Evolutionary conservation across 768 basidiomycete species (phyloP), one percentile per base, ranked within the genome.

Genomic region (Cyathus striatus): DNA sequence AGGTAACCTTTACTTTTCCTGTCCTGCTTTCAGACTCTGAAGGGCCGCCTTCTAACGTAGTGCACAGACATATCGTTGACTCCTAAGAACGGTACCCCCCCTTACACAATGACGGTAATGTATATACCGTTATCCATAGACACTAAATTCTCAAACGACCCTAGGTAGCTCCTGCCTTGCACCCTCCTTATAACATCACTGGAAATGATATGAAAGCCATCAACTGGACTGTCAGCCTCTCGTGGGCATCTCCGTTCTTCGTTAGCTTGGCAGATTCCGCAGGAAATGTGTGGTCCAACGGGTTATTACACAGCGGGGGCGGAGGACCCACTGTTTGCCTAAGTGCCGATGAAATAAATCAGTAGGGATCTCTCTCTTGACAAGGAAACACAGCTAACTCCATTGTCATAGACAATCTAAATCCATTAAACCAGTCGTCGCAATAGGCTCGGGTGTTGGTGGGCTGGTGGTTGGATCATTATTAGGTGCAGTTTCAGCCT

Each of bases 181-280:
- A 80, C 48, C 78, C 81, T 9, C 80, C 80, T 3, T 70, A 68
- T 32, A 81, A 81, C 50, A 70, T 80, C 43, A 77, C 78, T 0
- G 69, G 69, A 1, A 43, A 60, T 5, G 59, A 59, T n/a, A 61
- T 52, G 49, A 61, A 55, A 6, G 48, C 70, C 6, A 66, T 79
- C 21, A 79, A 78, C 42, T 83, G 79, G 79, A 82, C 78, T 1
- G 75, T 81, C 14, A 63, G 60, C 43, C 53, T 73, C 23, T 70
- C 73, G 14, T 78, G 73, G 66, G 73, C 71, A 1, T 66, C 68
- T 1, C 71, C 73, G 0, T 83, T 82, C 51, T 83, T 75, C 54
- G 62, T 81, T 23, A 75, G 75, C 25, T 58, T 83, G 4, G 64
- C 64, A 6, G 80, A 82, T 51, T 62, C 75, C 0, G 59, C 56